These are phyloP conservation scores for Globisporangium orthogonon DNA, from an alignment of 352 stramenopile species.

Conservation along the genomic window DNA sequence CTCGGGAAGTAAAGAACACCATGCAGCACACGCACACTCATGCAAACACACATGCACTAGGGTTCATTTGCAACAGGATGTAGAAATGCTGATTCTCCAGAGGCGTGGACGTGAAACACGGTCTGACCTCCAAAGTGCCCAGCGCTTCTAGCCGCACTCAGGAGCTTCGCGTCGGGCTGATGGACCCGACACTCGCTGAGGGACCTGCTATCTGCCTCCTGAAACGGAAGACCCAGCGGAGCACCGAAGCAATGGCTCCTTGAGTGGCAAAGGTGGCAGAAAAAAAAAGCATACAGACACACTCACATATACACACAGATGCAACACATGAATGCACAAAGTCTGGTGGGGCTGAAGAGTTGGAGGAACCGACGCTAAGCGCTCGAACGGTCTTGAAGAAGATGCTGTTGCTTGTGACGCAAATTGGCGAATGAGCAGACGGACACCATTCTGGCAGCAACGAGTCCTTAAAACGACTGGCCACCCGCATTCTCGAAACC, in stretches of 20 bases:
- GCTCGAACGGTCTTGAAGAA: background rate
- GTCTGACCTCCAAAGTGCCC: slow-evolving; percentile 60
- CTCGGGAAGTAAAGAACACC: slow-evolving; percentile 7
- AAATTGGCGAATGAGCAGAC: slow-evolving; percentile 8
- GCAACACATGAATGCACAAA: background rate
- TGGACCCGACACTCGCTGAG: slow-evolving; percentile 70
- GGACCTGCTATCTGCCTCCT: slow-evolving; percentile 58
- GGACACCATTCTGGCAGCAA: too few relatives aligned
- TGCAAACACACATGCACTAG: slow-evolving; percentile 4
- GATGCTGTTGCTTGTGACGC: background rate
- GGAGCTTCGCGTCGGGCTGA: slow-evolving; percentile 71
- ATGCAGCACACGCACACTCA: slow-evolving; percentile 2
- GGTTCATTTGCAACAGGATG: slow-evolving; percentile 16
- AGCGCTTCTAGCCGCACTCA: slow-evolving; percentile 60
- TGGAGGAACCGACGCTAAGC: too few relatives aligned
- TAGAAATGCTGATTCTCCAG: slow-evolving; percentile 82
- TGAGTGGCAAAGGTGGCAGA: slow-evolving; percentile 63
- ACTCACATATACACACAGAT: slow-evolving; percentile 7
- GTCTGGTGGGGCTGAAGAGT: background rate
- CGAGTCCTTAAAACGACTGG: slow-evolving; percentile 9
- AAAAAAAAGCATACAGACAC: background rate
- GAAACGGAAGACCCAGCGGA: slow-evolving; percentile 63
- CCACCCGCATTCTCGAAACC: background rate
- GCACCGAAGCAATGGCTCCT: slow-evolving; percentile 38
- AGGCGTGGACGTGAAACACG: slow-evolving; percentile 53